Base-by-base conservation (phyloP, 2,329 filamentous ascomycete species). In the Aspergillus sp. region DNA sequence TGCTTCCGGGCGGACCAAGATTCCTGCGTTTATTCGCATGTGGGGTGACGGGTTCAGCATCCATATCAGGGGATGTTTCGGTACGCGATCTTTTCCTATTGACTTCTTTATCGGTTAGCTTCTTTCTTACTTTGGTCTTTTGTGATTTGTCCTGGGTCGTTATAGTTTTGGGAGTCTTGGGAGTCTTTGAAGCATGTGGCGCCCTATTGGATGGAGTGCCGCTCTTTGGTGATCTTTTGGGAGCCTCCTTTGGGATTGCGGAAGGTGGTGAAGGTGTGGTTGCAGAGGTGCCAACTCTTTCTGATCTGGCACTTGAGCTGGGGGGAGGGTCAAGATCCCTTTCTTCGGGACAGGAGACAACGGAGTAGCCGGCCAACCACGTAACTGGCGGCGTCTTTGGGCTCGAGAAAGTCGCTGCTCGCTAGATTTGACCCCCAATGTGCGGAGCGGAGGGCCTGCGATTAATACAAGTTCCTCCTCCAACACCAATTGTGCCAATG, bases 11-110 rank as follows among this genome's bases (percentile, higher is more conserved):
- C 11, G 61, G 48, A 2, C 65, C 64, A 22, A 66, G 45, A 24
- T 66, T 68, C 8, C 66, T 61, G 9, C 65, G 65, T 48, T 66
- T 67, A 48, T 63, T 66, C 7, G 62, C 50, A 17, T 48, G 17
- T 4, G 66, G 62, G 13, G 62, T 67, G 24, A 55, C 50, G 7
- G 56, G 54, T n/a, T 26, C 56, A 11, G 39, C 12, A 2, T 36
- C 47, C 7, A 51, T 49, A 5, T 62, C 58, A n/a, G 62, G 55
- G 20, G 42, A 53, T 11, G 44, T 5, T 12, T 64, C 55, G n/a
- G 59, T 32, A 26, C 47, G 62, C 26, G 61, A 30, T 5, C 66
- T 58, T 43, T 67, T 66, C 51, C 59, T 62, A 22, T 64, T 68
- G 9, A 61, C 61, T 66, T 51, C 56, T 3, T 12, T 26, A 11